These are phyloP conservation scores for Arthroderma uncinatum DNA, from an alignment of 2,329 filamentous ascomycete species.

Conservation along the genomic window DNA sequence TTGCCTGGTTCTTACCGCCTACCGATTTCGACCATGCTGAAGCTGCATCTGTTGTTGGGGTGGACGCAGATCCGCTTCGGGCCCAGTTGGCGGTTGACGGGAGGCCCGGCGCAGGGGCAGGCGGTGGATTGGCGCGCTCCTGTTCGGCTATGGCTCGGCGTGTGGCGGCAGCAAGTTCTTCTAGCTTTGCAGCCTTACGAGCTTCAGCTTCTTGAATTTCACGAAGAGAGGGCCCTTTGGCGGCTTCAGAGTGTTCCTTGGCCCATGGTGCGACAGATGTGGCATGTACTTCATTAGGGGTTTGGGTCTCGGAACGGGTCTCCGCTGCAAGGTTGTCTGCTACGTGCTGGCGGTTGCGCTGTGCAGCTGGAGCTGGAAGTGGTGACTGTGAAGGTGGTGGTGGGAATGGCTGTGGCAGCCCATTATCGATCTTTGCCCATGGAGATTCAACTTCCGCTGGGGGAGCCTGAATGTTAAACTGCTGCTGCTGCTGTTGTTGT, in stretches of 20 bases:
- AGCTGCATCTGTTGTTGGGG: conserved; percentile 39
- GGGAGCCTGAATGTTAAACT: conserved; percentile 8
- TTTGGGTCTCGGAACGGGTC: conserved; percentile 64
- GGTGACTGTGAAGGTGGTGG: conserved; percentile 67
- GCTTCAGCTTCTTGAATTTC: conserved; percentile 96
- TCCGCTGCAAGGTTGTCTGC: conserved; percentile 59
- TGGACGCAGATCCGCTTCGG: conserved; percentile 57
- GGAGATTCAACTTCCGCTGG: conserved; percentile 35
- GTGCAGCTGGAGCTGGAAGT: conserved; percentile 76
- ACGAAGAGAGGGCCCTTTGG: conserved; percentile 82
- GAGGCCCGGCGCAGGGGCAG: conserved; percentile 62
- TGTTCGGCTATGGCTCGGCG: conserved; percentile 71
- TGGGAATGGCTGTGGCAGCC: conserved; percentile 58
- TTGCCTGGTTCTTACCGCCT: conserved; percentile 30
- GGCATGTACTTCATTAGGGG: conserved; percentile 53
- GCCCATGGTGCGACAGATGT: conserved; percentile 89
- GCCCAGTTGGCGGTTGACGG: conserved; percentile 87
- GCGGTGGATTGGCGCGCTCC: conserved; percentile 56
- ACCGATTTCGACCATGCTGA: conserved; percentile 43
- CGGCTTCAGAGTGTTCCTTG: conserved; percentile 60
- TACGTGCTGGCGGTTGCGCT: conserved; percentile 71
- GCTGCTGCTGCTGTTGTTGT: conserved; percentile 21
- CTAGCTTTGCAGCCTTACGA: conserved; percentile 78
- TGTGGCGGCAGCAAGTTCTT: conserved; percentile 66
- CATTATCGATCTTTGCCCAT: conserved; percentile 51